Conservation (phyloP, 352 stramenopile species). For the Phytophthora rubi region DNA sequence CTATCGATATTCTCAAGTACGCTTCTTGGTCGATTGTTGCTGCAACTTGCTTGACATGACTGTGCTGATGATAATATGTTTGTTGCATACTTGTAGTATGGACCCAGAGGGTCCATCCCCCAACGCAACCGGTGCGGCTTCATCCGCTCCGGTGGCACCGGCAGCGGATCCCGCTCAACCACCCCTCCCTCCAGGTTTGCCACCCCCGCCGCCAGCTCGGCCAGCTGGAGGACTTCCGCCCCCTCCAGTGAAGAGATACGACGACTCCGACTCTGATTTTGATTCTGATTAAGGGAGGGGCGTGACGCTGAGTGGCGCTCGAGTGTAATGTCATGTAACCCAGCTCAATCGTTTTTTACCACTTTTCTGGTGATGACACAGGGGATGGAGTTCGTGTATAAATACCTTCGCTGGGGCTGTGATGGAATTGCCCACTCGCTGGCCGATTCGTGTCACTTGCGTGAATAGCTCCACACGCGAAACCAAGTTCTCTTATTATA, state of each 20-base stretch:
- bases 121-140: conserved; percentile 45
- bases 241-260: conserved; percentile 50
- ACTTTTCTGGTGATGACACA: neutral
- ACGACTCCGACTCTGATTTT: conserved; percentile 61
- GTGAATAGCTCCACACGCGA: neutral
- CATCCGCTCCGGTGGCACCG: conserved; percentile 1
- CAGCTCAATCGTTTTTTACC: neutral
- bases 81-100: conserved; percentile 50
- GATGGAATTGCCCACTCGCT: conserved; percentile 2
- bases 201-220: conserved; percentile 33
- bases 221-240: conserved; percentile 47
- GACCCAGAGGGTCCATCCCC: conserved; percentile 80
- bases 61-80: neutral
- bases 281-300: conserved; percentile 51
- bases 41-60: neutral
- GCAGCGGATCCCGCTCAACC: conserved; percentile 27
- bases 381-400: neutral
- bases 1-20: conserved; percentile 76
- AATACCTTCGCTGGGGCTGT: neutral
- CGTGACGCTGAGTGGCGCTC: neutral
- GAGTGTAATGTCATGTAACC: conserved; percentile 17
- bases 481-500: conserved; percentile 7
- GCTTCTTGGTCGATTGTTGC: conserved; percentile 1
- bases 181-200: conserved; percentile 41
- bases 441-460: conserved; percentile 17